phyloP scores from a whole-genome alignment of 192 early-diverging fungal genomes.

The Linnemannia schmuckeri region DNA sequence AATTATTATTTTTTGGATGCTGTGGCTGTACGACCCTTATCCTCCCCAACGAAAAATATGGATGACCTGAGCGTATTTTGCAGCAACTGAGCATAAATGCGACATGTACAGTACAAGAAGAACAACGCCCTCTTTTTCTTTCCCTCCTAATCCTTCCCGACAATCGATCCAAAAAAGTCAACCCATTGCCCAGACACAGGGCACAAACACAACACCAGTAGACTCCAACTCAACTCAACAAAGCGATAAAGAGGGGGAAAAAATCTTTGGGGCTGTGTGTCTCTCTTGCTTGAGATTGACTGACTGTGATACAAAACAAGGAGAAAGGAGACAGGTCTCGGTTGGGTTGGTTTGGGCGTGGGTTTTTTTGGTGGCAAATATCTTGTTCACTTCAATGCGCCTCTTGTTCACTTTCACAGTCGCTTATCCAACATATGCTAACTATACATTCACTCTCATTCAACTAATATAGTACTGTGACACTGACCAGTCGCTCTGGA shows the following conservation, averaged over 20 bases:
- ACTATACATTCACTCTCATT: not conserved
- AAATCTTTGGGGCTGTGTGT: conserved; percentile 9
- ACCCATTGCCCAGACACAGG: not conserved
- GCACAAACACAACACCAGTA: not conserved
- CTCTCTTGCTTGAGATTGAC: not conserved
- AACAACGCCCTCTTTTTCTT: too few species aligned
- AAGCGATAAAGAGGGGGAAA: not conserved
- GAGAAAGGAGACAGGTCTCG: not conserved
- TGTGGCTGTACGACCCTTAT: too few species aligned
- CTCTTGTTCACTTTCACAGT: not conserved
- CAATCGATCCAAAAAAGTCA: conserved; percentile 36
- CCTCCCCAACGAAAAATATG: too few species aligned
- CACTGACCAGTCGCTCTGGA: conserved; percentile 73
- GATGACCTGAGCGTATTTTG: too few species aligned
- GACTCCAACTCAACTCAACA: not conserved
- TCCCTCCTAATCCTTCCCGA: not conserved
- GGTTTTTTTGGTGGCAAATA: not conserved
- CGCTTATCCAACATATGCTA: not conserved
- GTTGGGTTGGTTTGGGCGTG: not conserved
- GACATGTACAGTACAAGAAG: too few species aligned
- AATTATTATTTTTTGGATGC: too few species aligned
- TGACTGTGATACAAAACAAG: too few species aligned
- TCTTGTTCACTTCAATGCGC: not conserved
- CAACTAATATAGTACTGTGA: conserved; percentile 70
- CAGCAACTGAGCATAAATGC: too few species aligned